A percentile compares a stretch with the other conserved stretches of the same genome.
These are phyloP conservation scores for Hypholoma fasciculare DNA, from an alignment of 768 basidiomycete species.

Conservation along the genomic window DNA sequence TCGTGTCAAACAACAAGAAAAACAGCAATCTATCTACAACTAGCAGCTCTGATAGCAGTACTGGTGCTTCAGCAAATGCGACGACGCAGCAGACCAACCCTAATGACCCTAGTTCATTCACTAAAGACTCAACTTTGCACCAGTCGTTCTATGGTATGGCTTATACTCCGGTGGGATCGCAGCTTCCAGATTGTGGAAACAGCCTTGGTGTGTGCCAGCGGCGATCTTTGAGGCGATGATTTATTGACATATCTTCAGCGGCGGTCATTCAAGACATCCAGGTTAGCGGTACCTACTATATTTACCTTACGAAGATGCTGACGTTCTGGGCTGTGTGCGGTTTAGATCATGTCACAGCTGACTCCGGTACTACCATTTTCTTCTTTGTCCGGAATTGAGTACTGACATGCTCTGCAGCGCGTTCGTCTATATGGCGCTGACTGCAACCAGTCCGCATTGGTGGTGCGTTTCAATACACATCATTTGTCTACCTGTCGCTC, in stretches of 20 bases:
- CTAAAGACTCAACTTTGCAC: conserved; percentile 64
- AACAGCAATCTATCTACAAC: conserved; percentile 21
- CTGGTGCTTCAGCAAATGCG: conserved; percentile 6
- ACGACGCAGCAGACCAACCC: conserved; percentile 34
- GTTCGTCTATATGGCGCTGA: conserved; percentile 87
- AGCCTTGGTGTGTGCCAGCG: conserved; percentile 33
- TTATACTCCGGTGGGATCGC: conserved; percentile 80
- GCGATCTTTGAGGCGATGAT: neutral
- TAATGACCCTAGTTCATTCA: conserved; percentile 78
- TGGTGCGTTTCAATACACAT: conserved; percentile 40
- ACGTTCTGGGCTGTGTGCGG: conserved; percentile 8
- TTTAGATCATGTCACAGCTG: conserved; percentile 79
- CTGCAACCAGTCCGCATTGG: conserved; percentile 79
- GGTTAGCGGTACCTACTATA: conserved; percentile 30
- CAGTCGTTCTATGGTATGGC: conserved; percentile 85
- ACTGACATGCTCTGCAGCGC: conserved; percentile 35
- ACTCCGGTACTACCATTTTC: conserved; percentile 49
- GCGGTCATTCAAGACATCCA: conserved; percentile 73
- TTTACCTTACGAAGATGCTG: conserved; percentile 2
- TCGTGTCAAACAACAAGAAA: conserved; percentile 45
- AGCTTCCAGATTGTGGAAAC: conserved; percentile 69
- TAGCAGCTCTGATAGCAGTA: neutral
- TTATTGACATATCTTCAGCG: conserved; percentile 27
- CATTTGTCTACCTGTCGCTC: neutral
- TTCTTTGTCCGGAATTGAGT: neutral